Evolutionary conservation across 129 eudicot species (phyloP), one percentile per base, ranked within the genome.

Genomic region (Flaveria trinervia): DNA sequence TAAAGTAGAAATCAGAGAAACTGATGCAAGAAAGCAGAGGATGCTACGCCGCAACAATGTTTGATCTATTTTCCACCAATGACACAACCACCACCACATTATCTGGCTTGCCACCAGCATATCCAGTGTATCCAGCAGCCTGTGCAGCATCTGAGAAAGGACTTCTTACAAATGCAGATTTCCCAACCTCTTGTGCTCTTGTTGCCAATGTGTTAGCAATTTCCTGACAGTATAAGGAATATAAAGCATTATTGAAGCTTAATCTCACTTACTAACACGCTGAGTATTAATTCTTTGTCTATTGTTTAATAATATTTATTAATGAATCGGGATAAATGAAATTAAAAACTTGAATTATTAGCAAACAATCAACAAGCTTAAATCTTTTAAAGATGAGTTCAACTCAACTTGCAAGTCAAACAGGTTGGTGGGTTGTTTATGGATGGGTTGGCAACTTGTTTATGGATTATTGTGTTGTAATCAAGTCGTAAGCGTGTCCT

Each of bases 121-220:
- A 85, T 52, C 90, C 89, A 23, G 71, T 18, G 79, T 85, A 89
- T 76, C 98, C 98, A 50, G 93, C 92, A 64, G 97, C 96, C 69
- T 86, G 86, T 43, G 96, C 97, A 70, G 88, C 88, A 76, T 93
- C 98, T 20, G 91, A 89, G 83, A 90, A 93, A 12, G 98, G 98
- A 78, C 89, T 90, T 73, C 96, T 85, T 49, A 68, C 83, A 51
- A 62, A 74, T 25, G 76, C 68, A 48, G 98, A 93, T 60, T 45
- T 72, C 68, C 98, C 93, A 41, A 84, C 90, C 65, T 90, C 96
- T 79, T 87, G 97, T 45, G 96, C 97, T 76, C 81, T 87, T 67
- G 55, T 84, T 7, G 93, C 97, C 84, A 93, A 75, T 61, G 81
- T 68, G 23, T 83, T 85, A 5, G 98, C 98, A 60, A 90, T 81